Conservation (phyloP, 805 yeast species). For the Ogataea pignaliae region DNA sequence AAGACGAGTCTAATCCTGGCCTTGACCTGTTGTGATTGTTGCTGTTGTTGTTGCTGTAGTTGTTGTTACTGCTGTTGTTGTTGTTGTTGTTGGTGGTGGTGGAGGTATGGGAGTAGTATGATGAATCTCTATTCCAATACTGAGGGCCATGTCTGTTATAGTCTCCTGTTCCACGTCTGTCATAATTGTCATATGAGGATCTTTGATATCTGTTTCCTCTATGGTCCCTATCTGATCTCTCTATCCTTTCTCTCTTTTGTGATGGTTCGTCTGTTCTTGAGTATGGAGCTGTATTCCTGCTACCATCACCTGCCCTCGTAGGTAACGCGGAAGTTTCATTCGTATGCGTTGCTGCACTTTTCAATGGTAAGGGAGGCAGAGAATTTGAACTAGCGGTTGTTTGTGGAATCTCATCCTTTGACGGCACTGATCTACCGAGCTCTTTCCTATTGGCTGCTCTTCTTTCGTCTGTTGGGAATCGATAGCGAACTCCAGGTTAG, state of each 20-base stretch:
- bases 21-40: constrained; percentile 7
- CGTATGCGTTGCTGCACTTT: no score
- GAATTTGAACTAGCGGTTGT: not conserved
- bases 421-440: constrained; percentile 2
- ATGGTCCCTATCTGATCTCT: not conserved
- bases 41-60: constrained; percentile 5
- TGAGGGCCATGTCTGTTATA: no score
- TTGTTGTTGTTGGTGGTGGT: constrained; percentile 7
- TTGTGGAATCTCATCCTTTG: not conserved
- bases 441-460: constrained; percentile 20
- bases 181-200: constrained; percentile 2
- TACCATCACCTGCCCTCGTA: no score
- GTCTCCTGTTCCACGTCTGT: constrained; percentile 1
- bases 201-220: constrained; percentile 3
- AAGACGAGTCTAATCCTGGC: no score
- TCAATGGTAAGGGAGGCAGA: no score
- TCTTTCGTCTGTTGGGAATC: constrained; percentile 16
- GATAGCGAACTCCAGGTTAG: constrained; percentile 4
- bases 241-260: not conserved
- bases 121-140: no score
- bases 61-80: constrained; percentile 10
- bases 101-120: no score
- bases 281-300: no score
- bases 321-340: no score
- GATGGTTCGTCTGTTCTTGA: not conserved